Base-by-base conservation (phyloP, 306 rosid genomes). In the Ceratonia siliqua region DNA sequence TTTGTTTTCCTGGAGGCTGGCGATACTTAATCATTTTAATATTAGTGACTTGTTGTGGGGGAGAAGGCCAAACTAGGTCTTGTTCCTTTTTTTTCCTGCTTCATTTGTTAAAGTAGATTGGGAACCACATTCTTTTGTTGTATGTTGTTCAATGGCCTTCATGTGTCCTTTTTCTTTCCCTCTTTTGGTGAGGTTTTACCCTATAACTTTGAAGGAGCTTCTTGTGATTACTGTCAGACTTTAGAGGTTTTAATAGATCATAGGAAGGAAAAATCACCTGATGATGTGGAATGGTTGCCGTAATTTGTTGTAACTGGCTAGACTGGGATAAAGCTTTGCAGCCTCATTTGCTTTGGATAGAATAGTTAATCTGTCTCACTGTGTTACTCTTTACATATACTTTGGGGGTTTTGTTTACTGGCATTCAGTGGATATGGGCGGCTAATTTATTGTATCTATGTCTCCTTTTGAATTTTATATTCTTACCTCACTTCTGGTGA, bases 311-410 rank as follows among this genome's bases (percentile, higher is more conserved):
- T 18, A 43, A 2, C 2, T 17, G 65, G 27, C 52, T 78, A 18
- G 18, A 63, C 17, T 21, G 11, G 63, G 14, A 43, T 69, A 43
- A 49, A 13, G 22, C 56, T 78, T 5, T 68, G 53, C 39, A 48
- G 17, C 61, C 62, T 68, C 71, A n/a, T 80, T 52, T 69, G 42
- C 36, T 32, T 74, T 45, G 9, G 28, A 52, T 62, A 20, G 72
- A 54, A 62, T 62, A 33, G 20, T 8, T 70, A 11, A 25, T 53
- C 56, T 61, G 20, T 69, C 59, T 41, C 9, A 36, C 13, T 52
- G 25, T 33, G 36, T 55, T 43, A 25, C 72, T 61, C 15, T 41
- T 54, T 73, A 53, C 39, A 12, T 59, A 74, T 45, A 49, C 28
- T 15, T 69, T 50, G 7, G 72, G 42, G 25, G 18, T 35, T 61